Evolutionary conservation across 78 protist species (phyloP).

Genomic region (Carpediemonas membranifera): DNA sequence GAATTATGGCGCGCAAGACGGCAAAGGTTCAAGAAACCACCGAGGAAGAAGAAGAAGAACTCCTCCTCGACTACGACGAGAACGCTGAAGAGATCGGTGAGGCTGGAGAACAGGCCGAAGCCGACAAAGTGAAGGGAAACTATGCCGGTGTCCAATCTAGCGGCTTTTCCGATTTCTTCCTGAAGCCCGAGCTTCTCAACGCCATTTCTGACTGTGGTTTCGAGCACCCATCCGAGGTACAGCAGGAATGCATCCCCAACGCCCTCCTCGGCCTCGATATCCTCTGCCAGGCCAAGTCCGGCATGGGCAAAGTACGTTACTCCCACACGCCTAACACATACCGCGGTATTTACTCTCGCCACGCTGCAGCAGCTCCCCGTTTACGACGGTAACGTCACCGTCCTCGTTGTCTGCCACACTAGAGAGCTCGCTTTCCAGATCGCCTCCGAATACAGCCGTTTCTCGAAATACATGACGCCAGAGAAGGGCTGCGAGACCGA

Average conservation of each 20-base stretch:
- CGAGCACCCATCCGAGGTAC: conserved; percentile 96
- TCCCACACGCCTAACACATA: too few relatives aligned
- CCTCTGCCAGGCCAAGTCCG: conserved; percentile 64
- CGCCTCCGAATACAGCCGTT: conserved; percentile 80
- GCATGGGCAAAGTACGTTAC: conserved; percentile 99
- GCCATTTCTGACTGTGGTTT: conserved; percentile 90
- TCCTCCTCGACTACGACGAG: too few relatives aligned
- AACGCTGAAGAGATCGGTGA: neutral
- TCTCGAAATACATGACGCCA: too few relatives aligned
- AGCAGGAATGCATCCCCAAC: conserved; percentile 87
- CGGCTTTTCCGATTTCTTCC: conserved; percentile 86
- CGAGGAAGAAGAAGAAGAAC: too few relatives aligned
- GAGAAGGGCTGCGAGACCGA: too few relatives aligned
- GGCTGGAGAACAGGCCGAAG: neutral
- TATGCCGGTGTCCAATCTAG: conserved; percentile 52
- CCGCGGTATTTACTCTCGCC: conserved; percentile 95
- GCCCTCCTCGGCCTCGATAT: conserved; percentile 86
- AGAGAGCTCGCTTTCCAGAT: conserved; percentile 96
- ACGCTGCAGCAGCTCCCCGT: conserved; percentile 71
- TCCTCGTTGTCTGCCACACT: conserved; percentile 82
- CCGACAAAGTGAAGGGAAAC: neutral
- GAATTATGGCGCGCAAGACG: too few relatives aligned
- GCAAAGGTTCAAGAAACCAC: too few relatives aligned
- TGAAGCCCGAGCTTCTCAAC: conserved; percentile 80
- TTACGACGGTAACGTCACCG: neutral